Evolutionary conservation across 164 flowering plant species (phyloP).

Genomic region (Sextonia rubra): DNA sequence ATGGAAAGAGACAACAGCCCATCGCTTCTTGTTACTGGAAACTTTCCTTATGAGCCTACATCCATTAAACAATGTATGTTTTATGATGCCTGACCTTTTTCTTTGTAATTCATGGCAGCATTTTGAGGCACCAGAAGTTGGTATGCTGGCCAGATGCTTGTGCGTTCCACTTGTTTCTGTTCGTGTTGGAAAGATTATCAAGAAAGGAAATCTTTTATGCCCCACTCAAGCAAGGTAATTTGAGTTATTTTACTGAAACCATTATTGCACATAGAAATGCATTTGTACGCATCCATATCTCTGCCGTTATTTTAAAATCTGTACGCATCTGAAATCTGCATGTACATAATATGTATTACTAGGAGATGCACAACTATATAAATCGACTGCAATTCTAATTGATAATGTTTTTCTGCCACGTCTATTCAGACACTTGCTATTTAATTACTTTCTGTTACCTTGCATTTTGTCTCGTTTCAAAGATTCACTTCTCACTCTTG

Average conservation of each 20-base stretch:
- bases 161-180: constrained; percentile 85
- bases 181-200: constrained; percentile 84
- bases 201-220: constrained; percentile 61
- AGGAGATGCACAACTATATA: too few species aligned
- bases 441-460: too few species aligned
- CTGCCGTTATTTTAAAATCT: too few species aligned
- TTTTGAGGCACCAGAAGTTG: constrained; percentile 86
- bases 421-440: too few species aligned
- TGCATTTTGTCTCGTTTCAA: too few species aligned
- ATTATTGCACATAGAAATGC: too few species aligned
- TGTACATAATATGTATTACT: too few species aligned
- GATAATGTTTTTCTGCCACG: too few species aligned
- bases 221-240: constrained; percentile 72
- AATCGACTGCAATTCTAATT: too few species aligned
- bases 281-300: too few species aligned
- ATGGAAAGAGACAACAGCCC: not conserved
- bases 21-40: not conserved
- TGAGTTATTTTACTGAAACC: not conserved
- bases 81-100: not conserved
- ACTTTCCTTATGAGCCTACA: not conserved
- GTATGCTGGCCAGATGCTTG: constrained; percentile 86
- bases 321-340: too few species aligned
- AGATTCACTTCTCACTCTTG: too few species aligned
- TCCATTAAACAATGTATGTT: not conserved
- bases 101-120: constrained; percentile 38